Base-by-base conservation (phyloP, 352 stramenopile genomes). In the Phytophthora parvispora region DNA sequence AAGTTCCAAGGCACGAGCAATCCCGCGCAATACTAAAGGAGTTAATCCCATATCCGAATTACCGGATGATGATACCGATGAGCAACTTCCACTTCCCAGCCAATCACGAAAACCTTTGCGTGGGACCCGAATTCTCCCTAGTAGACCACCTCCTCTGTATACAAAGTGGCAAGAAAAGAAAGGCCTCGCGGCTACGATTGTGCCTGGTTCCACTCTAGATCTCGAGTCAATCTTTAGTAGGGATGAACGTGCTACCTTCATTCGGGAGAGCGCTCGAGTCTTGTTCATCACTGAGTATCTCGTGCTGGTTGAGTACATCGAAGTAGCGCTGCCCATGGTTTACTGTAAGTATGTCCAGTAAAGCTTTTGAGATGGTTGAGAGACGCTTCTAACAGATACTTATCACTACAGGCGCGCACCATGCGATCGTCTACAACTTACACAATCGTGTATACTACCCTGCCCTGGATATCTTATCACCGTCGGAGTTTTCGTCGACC, bases 391-490 rank as follows among this genome's bases (percentile, higher is more conserved):
- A 43, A 20, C 15, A 16, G 13, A 18, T 16, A 20, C 8, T 43
- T 43, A 43, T 43, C 8, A 5, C 15, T 18, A 16, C 50, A 57
- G 50, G 50, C 45, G 31, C 13, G 6, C 29, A 57, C 29, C 50
- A 25, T 29, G 50, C 34, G 10, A 32, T 57, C 9, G 18, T 57
- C 15, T 57, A 42, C 32, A 36, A 57, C 32, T 6, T 43, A 8
- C 50, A 22, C 29, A 57, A 57, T 20, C 31, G 50, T 16, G 29
- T 5, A 10, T 57, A 57, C 50, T 57, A 56, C 4, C 52, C 20
- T n/a, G 9, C 31, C 25, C 25, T 36, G 15, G 15, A 20, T 5
- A 58, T 16, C 13, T 16, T 28, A 6, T 57, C 50, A 18, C 32
- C 15, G 22, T 25, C 50, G 4, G 29, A 42, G 12, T 25, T 42